These are phyloP conservation scores for Cladosporium oxysporum DNA, from an alignment of 2,329 filamentous ascomycete species.

Conservation along the genomic window DNA sequence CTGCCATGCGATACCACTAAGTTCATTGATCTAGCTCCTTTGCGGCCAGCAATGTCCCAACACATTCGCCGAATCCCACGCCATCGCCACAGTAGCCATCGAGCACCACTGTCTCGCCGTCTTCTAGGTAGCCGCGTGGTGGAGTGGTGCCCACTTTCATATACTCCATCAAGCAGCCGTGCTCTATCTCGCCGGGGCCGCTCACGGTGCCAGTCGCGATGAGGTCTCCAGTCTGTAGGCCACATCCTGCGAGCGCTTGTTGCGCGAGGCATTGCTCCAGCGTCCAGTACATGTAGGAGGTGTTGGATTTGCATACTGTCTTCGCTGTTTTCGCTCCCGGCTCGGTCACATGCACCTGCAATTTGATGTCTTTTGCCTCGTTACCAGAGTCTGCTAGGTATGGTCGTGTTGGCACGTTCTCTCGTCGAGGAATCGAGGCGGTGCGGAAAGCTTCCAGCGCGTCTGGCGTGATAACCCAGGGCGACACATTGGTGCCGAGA, in stretches of 20 bases:
- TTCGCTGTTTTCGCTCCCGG: slow-evolving; percentile 10
- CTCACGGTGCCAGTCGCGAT: slow-evolving; percentile 46
- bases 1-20: not conserved
- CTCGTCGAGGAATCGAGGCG: slow-evolving; percentile 24
- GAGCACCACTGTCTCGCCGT: slow-evolving; percentile 44
- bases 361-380: slow-evolving; percentile 28
- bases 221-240: slow-evolving; percentile 45
- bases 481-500: slow-evolving; percentile 61
- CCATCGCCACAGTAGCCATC: slow-evolving; percentile 40
- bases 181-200: slow-evolving; percentile 39
- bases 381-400: slow-evolving; percentile 31
- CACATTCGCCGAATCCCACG: slow-evolving; percentile 46
- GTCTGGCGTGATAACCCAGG: slow-evolving; percentile 62
- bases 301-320: slow-evolving; percentile 31
- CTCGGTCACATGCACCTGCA: slow-evolving; percentile 27
- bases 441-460: slow-evolving; percentile 47
- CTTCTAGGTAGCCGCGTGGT: slow-evolving; percentile 41
- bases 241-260: slow-evolving; percentile 44
- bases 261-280: slow-evolving; percentile 46
- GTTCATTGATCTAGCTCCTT: slow-evolving; percentile 3
- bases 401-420: slow-evolving; percentile 17
- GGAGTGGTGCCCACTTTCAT: slow-evolving; percentile 40
- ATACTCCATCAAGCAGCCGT: slow-evolving; percentile 46
- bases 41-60: slow-evolving; percentile 39
- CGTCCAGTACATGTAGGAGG: slow-evolving; percentile 46